Conservation (phyloP, 2,329 filamentous ascomycete species). For the Annulohypoxylon truncatum region DNA sequence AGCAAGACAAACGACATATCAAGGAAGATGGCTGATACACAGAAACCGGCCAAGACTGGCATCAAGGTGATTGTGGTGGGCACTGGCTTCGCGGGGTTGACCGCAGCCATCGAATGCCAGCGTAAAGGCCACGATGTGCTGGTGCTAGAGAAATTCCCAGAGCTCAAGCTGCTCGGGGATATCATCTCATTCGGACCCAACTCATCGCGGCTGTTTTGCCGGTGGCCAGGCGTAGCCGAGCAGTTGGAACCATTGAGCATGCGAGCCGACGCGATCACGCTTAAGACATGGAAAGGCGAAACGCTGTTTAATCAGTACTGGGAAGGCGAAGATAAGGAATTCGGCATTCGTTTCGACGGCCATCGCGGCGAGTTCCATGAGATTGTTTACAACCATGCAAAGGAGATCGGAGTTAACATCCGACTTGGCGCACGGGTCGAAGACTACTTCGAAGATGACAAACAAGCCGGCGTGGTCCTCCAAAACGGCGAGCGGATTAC, state of each 20-base stretch:
- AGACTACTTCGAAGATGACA: constrained; percentile 58
- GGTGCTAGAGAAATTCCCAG: constrained; percentile 60
- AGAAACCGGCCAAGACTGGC: constrained; percentile 51
- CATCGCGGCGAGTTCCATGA: constrained; percentile 65
- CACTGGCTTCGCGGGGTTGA: constrained; percentile 68
- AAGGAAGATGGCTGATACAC: constrained; percentile 43
- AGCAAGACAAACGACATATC: constrained; percentile 1
- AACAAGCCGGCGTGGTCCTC: constrained; percentile 42
- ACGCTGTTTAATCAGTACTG: constrained; percentile 62
- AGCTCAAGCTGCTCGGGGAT: constrained; percentile 59
- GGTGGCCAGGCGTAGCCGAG: constrained; percentile 64
- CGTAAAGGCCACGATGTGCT: constrained; percentile 64
- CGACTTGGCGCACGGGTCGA: constrained; percentile 58
- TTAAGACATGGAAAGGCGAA: constrained; percentile 64
- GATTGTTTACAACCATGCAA: constrained; percentile 63
- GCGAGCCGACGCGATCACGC: constrained; percentile 56
- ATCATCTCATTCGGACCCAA: constrained; percentile 68
- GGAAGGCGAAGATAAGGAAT: constrained; percentile 51
- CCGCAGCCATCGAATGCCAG: constrained; percentile 69
- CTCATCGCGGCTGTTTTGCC: constrained; percentile 66
- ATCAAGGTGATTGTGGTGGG: constrained; percentile 62
- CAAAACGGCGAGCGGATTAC: constrained; percentile 50
- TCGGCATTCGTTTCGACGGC: constrained; percentile 63
- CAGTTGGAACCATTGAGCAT: constrained; percentile 62
- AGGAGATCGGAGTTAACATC: constrained; percentile 62